These are phyloP conservation scores for Darksidea phi DNA, from an alignment of 495 filamentous ascomycete genomes.

Conservation along the genomic window DNA sequence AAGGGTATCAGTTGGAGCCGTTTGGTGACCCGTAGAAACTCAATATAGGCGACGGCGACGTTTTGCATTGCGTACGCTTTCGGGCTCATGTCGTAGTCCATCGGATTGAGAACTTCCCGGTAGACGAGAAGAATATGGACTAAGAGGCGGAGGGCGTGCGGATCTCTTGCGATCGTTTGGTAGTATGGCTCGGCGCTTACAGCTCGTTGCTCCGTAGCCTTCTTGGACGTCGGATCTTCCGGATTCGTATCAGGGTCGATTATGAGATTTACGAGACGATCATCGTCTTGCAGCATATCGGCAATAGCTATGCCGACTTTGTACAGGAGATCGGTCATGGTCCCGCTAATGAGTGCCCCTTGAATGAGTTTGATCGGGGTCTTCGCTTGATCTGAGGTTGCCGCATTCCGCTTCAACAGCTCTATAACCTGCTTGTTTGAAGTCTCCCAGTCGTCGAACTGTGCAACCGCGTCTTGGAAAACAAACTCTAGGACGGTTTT, in stretches of 20 bases:
- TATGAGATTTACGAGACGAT: conserved; percentile 20
- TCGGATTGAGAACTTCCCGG: conserved; percentile 42
- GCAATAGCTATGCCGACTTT: conserved; percentile 59
- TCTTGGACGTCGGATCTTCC: background rate
- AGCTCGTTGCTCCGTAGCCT: background rate
- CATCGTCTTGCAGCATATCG: conserved; percentile 51
- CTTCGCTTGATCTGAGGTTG: conserved; percentile 51
- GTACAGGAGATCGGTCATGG: conserved; percentile 55
- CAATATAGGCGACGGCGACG: conserved; percentile 76
- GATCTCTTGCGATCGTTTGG: conserved; percentile 44
- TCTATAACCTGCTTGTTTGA: conserved; percentile 53
- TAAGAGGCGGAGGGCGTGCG: conserved; percentile 59
- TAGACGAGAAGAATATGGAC: conserved; percentile 59
- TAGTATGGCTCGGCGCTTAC: conserved; percentile 18
- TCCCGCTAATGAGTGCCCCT: conserved; percentile 61
- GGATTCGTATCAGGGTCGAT: conserved; percentile 10
- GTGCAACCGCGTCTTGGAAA: conserved; percentile 55
- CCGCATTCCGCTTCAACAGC: conserved; percentile 50
- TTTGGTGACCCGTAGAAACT: conserved; percentile 66
- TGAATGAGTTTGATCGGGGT: conserved; percentile 64
- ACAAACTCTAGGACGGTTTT: conserved; percentile 47
- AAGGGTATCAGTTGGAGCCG: conserved; percentile 76
- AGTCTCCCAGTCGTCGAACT: conserved; percentile 52
- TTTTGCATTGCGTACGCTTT: conserved; percentile 54
- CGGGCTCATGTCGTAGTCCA: conserved; percentile 41